Percentiles rank a stretch among this genome's conserved stretches.
phyloP scores from a whole-genome alignment of 2,329 filamentous ascomycete species.

The Gnomoniopsis smithogilvyi region DNA sequence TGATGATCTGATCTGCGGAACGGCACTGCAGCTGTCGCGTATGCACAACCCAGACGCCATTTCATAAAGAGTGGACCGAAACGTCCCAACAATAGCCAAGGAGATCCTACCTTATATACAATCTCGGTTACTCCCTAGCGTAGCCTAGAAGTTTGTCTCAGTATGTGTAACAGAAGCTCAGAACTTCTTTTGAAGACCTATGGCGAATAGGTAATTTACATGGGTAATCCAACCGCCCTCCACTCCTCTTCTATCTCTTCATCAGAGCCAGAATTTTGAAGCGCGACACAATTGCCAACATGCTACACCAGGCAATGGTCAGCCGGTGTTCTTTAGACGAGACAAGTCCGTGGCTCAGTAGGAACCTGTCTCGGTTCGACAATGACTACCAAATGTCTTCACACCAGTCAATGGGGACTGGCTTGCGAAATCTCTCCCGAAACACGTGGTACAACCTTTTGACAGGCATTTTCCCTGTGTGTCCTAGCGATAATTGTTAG shows the following conservation, averaged over 20 bases:
- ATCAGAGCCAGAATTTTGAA: background rate
- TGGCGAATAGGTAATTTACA: background rate
- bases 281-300: background rate
- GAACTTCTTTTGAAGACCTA: background rate
- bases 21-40: constrained; percentile 6
- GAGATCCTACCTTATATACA: background rate
- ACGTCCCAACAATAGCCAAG: background rate
- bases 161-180: constrained; percentile 10
- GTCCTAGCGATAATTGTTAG: background rate
- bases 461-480: background rate
- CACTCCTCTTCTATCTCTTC: background rate
- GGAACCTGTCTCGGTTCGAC: constrained; percentile 9
- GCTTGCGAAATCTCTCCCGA: background rate
- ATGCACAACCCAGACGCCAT: constrained; percentile 4
- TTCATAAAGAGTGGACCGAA: background rate
- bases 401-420: background rate
- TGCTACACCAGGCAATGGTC: background rate
- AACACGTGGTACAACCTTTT: background rate
- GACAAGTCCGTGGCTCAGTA: constrained; percentile 10
- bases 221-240: background rate
- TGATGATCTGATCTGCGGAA: background rate
- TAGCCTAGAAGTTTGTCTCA: constrained; percentile 2
- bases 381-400: background rate
- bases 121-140: background rate
- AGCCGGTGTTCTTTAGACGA: constrained; percentile 10